Evolutionary conservation across 371 early-diverging fungal species (phyloP), one percentile per base, ranked within the genome.

Genomic region (Zopfochytrium polystomum): DNA sequence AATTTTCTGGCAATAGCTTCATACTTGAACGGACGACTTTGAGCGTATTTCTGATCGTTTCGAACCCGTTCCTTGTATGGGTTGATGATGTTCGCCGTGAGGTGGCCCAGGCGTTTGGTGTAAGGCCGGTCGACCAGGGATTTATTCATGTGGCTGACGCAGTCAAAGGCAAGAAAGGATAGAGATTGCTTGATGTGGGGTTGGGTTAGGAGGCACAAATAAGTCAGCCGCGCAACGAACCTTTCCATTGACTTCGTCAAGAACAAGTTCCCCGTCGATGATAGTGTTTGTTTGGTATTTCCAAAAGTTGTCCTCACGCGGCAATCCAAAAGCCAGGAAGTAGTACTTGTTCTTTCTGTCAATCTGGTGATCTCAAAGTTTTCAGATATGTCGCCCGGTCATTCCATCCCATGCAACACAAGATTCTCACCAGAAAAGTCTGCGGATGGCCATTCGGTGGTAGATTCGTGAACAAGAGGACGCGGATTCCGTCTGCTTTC

Each of bases 401-500:
- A 27, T 11, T 2, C 48, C 7, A 15, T 29, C 11, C 20, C 22
- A 52, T 62, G 26, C 34, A 35, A 38, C 25, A 49, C 6, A 44
- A 7, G 20, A 25, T 26, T 11, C 47, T 11, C 43, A 90, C 90
- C 71, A 89, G 65, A 62, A 79, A 89, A 2, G 62, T 48, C 25
- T 61, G 85, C 76, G 62, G 83, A 82, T 48, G 75, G 80, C 86
- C 83, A 48, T 56, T 66, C 51, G n/a, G 59, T 31, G 57, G 76
- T 63, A 30, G 23, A 4, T 53, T 58, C 5, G 90, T 77, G 33
- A 86, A 80, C 43, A 95, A 77, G 1, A 98, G 78, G 47, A 89
- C 92, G 22, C 99, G 87, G 3, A 94, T 83, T 25, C 99, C 99
- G 78, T 99, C 98, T 7, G 95, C 93, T 72, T 99, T 99, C 73